Conservation (phyloP, 257 asterid genomes). For the Rehmannia glutinosa region DNA sequence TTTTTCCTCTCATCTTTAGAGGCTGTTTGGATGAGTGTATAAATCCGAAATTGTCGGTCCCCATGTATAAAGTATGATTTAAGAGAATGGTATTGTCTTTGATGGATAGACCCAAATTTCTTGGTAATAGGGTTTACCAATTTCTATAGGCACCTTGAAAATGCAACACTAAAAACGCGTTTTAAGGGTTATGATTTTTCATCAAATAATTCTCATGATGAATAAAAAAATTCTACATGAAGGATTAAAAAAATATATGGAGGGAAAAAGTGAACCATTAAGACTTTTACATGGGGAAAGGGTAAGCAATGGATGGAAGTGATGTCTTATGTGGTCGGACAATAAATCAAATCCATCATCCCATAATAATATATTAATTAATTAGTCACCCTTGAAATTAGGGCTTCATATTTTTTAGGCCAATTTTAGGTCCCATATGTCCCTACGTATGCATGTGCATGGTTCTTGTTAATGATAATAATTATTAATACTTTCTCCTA, state of each 20-base stretch:
- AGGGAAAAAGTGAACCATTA: not conserved
- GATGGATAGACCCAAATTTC: conserved; percentile 33
- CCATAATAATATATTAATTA: not conserved
- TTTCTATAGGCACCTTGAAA: conserved; percentile 49
- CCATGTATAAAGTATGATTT: not conserved
- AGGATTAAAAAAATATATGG: not conserved
- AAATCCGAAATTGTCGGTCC: conserved; percentile 20
- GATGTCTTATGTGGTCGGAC: conserved; percentile 70
- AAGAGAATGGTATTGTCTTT: conserved; percentile 16
- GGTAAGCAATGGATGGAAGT: conserved; percentile 35
- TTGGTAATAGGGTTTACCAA: conserved; percentile 27
- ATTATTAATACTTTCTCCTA: not conserved
- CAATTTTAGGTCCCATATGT: conserved; percentile 25
- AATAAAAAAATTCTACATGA: conserved; percentile 8
- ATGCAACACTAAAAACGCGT: conserved; percentile 46
- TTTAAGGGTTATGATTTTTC: conserved; percentile 44
- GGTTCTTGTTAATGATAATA: conserved; percentile 4
- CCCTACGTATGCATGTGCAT: conserved; percentile 43
- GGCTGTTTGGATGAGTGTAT: too few species aligned
- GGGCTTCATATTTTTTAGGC: conserved; percentile 22
- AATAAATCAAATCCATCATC: conserved; percentile 24
- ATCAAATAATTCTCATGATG: conserved; percentile 37
- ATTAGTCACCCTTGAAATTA: conserved; percentile 10
- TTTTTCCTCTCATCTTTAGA: not conserved
- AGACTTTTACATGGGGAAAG: conserved; percentile 29